Evolutionary conservation across 768 basidiomycete genomes (phyloP), one percentile per base, ranked within the genome.

Genomic region (Xerocomus brunneocitrinus): DNA sequence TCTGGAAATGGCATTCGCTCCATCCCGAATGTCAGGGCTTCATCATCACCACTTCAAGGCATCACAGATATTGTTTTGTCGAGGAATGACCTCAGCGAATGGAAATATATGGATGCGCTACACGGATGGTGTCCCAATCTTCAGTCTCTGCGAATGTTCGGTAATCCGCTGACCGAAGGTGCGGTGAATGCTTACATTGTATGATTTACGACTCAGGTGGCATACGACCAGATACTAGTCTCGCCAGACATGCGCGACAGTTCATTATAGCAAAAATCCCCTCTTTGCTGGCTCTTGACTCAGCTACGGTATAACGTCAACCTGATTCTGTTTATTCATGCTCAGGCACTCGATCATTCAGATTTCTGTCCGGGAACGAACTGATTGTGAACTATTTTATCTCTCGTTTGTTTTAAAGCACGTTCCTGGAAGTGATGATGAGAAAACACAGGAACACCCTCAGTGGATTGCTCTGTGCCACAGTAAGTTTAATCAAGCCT

Each of bases 361-460:
- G 89, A 80, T 94, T 42, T 79, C 85, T 8, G 58, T 66, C 8
- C 82, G 78, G 58, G 89, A 93, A 66, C 78, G 92, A 38, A 73
- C 70, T n/a, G 92, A 95, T 62, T 81, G 83, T 46, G 92, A 95
- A 68, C 65, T 91, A 25, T 89, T 89, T 65, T 95, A 93, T 70
- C 75, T 93, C 46, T 86, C 88, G 10, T 74, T 77, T 56, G 72
- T 91, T 56, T 74, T 75, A 49, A 78, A 76, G 43, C 67, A 79
- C 38, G 76, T 74, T 28, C 70, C 73, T 38, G 62, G 65, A 10
- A 49, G 57, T 36, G 72, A 78, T 35, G 72, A 78, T 19, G 77
- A 76, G 40, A 76, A 76, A 47, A 54, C 63, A 54, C 64, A 70
- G 60, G 68, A 71, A 58, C 84, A 91, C 63, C 86, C 85, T 31